phyloP scores from a whole-genome alignment of 106 monocot genomes.

The Amphibolis antarctica region DNA sequence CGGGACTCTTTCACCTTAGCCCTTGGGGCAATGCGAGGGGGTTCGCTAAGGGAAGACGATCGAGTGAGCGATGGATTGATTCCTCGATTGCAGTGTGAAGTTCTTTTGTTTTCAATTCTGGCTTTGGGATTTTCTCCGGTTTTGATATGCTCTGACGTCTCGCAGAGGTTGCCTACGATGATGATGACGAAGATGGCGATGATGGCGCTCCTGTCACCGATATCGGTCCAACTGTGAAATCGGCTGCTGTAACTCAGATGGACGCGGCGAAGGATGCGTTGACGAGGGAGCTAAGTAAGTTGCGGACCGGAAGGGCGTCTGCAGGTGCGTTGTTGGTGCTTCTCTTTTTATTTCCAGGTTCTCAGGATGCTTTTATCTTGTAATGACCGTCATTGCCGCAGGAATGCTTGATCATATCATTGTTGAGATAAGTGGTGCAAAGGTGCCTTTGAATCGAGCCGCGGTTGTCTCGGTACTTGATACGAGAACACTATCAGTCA shows the following conservation, averaged over 20 bases:
- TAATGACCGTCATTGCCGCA: conserved; percentile 2
- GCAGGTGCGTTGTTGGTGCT: conserved; percentile 27
- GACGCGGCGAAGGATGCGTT: conserved; percentile 70
- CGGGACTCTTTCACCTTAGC: neutral
- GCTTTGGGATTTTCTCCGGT: neutral
- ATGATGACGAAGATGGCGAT: conserved; percentile 45
- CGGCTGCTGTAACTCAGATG: conserved; percentile 55
- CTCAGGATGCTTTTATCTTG: neutral
- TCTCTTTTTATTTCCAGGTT: neutral
- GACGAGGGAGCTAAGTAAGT: conserved; percentile 71
- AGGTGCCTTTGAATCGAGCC: conserved; percentile 61
- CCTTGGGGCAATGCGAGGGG: neutral
- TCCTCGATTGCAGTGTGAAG: neutral
- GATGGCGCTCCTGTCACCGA: conserved; percentile 46
- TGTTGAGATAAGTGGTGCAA: conserved; percentile 61
- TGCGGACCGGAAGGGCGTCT: conserved; percentile 86
- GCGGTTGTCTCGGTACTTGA: conserved; percentile 89
- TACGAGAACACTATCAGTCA: conserved; percentile 78
- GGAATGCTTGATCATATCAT: conserved; percentile 84
- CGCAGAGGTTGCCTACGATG: neutral
- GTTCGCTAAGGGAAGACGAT: conserved; percentile 19
- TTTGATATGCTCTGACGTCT: neutral
- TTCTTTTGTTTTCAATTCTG: neutral
- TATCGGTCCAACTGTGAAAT: conserved; percentile 62
- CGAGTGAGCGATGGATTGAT: conserved; percentile 9